These are phyloP conservation scores for Collybiopsis confluens DNA, from an alignment of 768 basidiomycete species.

Conservation along the genomic window DNA sequence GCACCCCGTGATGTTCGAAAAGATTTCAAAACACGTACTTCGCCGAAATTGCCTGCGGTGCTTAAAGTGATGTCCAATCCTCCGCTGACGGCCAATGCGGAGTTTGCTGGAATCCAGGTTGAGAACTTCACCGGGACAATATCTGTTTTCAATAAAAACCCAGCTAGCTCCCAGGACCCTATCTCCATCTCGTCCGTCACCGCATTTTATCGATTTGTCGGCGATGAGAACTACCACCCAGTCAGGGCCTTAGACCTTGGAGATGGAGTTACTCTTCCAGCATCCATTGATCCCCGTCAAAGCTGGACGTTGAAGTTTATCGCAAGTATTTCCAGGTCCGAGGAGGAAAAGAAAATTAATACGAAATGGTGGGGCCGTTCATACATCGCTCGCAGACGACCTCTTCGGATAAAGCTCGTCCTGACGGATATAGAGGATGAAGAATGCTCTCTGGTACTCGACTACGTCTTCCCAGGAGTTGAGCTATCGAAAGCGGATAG, in stretches of 20 bases:
- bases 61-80: constrained; percentile 32
- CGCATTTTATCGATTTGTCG: constrained; percentile 32
- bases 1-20: constrained; percentile 27
- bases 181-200: constrained; percentile 30
- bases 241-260: constrained; percentile 23
- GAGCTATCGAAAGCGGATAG: constrained; percentile 25
- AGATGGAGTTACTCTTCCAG: constrained; percentile 21
- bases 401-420: constrained; percentile 31
- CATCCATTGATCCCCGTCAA: constrained; percentile 35
- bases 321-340: constrained; percentile 26
- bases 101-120: constrained; percentile 16
- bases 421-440: constrained; percentile 35
- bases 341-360: constrained; percentile 26
- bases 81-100: constrained; percentile 30
- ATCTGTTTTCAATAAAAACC: constrained; percentile 34
- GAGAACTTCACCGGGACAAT: constrained; percentile 31
- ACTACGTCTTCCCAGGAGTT: constrained; percentile 26
- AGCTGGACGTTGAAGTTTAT: constrained; percentile 25
- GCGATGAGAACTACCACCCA: constrained; percentile 28
- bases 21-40: constrained; percentile 33
- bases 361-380: constrained; percentile 30
- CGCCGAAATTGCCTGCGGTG: constrained; percentile 26
- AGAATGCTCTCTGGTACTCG: constrained; percentile 32
- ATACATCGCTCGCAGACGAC: constrained; percentile 28
- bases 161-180: constrained; percentile 25